phyloP scores from a whole-genome alignment of 179 eudicot species.

The Silene vulgaris region DNA sequence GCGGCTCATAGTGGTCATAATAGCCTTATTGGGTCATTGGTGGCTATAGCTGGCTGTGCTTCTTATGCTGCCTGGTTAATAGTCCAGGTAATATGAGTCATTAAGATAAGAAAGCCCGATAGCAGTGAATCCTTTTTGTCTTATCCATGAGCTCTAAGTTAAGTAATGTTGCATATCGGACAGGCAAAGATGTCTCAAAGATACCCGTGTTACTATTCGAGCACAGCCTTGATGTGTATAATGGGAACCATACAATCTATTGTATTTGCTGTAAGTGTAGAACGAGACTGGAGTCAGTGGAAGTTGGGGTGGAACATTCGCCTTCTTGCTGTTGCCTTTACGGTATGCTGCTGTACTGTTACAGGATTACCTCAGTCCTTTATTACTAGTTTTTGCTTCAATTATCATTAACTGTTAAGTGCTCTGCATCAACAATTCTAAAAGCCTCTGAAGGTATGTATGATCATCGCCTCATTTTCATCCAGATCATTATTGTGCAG shows the following conservation, averaged over 20 bases:
- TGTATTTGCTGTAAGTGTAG: conserved; percentile 23
- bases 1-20: conserved; percentile 14
- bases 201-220: conserved; percentile 34
- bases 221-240: conserved; percentile 46
- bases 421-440: too few species aligned
- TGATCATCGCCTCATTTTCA: too few species aligned
- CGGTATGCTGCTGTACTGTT: conserved; percentile 20
- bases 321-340: conserved; percentile 26
- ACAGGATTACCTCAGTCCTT: background rate
- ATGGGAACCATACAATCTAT: conserved; percentile 34
- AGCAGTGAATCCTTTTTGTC: too few species aligned
- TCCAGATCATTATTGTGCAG: too few species aligned
- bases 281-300: conserved; percentile 31
- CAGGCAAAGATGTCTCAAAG: conserved; percentile 31
- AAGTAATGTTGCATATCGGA: background rate
- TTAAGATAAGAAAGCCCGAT: too few species aligned
- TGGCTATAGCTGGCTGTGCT: conserved; percentile 24
- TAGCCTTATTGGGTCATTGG: conserved; percentile 30
- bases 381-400: background rate
- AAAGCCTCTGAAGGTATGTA: too few species aligned
- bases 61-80: conserved; percentile 39
- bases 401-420: background rate
- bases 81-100: conserved; percentile 34
- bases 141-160: too few species aligned
- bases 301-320: conserved; percentile 41